Base-by-base conservation (phyloP, 2,329 filamentous ascomycete genomes). In the Talaromyces sp. region DNA sequence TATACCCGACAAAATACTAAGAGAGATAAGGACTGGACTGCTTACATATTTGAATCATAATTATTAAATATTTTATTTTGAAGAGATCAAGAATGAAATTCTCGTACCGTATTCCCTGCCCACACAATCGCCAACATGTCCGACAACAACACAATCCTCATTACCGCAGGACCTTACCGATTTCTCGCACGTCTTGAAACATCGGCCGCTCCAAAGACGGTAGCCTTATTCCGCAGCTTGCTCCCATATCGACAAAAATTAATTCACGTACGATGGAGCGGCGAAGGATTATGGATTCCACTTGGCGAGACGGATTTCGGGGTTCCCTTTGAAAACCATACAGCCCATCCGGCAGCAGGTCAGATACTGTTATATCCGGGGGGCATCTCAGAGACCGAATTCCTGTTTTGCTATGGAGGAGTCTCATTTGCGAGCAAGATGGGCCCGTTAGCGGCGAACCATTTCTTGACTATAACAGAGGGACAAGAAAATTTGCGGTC, bases 181-280 rank as follows among this genome's bases (percentile, higher is more conserved):
- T 65, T 66, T 32, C 61, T 62, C 27, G 64, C 61, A 22, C 47
- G 28, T 8, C 63, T 66, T n/a, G 63, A 66, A 36, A 22, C 44
- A 22, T 62, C 59, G 4, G 39, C 58, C 3, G 67, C 67, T 7
- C 67, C 66, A 13, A 66, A 66, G 56, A 70, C 68, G 2, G 63
- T 65, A 22, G 57, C 63, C 9, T 52, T 66, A 19, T 69, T 70
- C 56, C 64, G 60, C 25, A 53, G 36, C 1, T 63, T 70, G 8
- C 64, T 70, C 17, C 68, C 68, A 22, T 70, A 70, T 32, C 55
- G 22, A 10, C 67, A 70, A 52, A 68, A 68, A 33, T 32, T 69
- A 9, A 70, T 70, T 49, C 68, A 70, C 57, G 67, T 67, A 5
- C 68, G 68, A 56, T 70, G 68, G 68, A 66, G 64, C 28, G 68